Evolutionary conservation across 2,329 filamentous ascomycete species (phyloP).

Genomic region (Aspergillus oerlinghausenensis): DNA sequence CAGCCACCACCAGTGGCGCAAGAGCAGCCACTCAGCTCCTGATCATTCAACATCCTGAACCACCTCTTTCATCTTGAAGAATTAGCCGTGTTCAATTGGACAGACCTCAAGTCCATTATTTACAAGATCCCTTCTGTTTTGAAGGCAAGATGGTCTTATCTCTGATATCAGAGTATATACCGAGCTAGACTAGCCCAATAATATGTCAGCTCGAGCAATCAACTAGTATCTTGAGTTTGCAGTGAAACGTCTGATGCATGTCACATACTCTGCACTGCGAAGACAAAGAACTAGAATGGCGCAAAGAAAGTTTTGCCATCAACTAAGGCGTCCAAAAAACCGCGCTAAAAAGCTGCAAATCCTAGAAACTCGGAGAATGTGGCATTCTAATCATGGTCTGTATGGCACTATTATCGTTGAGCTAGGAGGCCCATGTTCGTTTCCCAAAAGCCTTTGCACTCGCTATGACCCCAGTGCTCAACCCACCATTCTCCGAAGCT

Average conservation of each 20-base stretch:
- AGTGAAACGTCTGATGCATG: too few species aligned
- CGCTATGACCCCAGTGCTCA: slow-evolving; percentile 77
- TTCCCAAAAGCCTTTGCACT: slow-evolving; percentile 82
- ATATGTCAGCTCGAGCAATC: neutral
- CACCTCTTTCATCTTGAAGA: neutral
- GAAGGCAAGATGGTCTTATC: neutral
- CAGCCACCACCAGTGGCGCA: neutral
- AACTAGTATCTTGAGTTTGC: neutral
- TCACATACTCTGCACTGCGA: neutral
- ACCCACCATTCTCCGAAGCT: slow-evolving; percentile 97
- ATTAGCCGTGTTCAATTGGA: too few species aligned
- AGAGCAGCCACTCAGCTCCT: neutral
- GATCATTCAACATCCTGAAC: neutral
- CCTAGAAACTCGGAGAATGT: neutral
- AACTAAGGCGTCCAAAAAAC: neutral
- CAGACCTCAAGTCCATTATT: too few species aligned
- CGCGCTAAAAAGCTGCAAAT: neutral
- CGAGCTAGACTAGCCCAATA: neutral
- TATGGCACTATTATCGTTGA: slow-evolving; percentile 50
- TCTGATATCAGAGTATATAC: neutral
- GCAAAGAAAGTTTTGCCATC: neutral
- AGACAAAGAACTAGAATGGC: neutral
- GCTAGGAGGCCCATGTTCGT: slow-evolving; percentile 66
- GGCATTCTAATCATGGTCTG: neutral
- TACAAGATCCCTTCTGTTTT: neutral